Base-by-base conservation (phyloP, 108 stramenopile species). In the Cyclotella sp. region DNA sequence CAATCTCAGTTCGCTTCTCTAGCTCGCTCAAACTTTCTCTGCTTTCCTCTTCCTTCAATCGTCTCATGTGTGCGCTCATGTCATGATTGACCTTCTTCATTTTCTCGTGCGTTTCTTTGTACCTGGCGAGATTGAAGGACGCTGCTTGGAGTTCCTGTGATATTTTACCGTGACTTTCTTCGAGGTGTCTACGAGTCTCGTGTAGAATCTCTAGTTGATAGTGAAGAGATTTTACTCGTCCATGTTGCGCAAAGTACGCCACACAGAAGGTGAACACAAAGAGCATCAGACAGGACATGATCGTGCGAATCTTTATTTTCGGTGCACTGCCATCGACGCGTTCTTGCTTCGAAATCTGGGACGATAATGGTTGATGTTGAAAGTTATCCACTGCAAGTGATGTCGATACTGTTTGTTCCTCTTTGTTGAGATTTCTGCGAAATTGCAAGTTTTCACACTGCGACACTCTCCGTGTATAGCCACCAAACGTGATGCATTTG, bases 51-150 rank as follows among this genome's bases (percentile, higher is more conserved):
- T 66, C 53, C 44, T 30, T 47, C 47, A 73, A 52, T 42, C 52
- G 16, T 13, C 29, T 70, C 34, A 55, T 60, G 28, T 70, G 55
- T 19, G 39, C 51, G 15, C 27, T n/a, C 49, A 70, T 62, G 19
- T 43, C 54, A 59, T 57, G n/a, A 59, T 60, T 55, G 58, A 58
- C 68, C 43, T 69, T 24, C 39, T 53, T 70, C 69, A 70, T 70
- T 29, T 69, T 61, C 24, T 70, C 73, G 29, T 67, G 64, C 19
- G 77, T 74, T 11, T 55, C 34, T 16, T 67, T 58, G 43, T 52
- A 29, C 24, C 8, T 14, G 9, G 73, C 43, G 19, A 45, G 39
- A 28, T 40, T 40, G 27, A 66, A 24, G 15, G 40, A 51, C 14
- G 65, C 19, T 0, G 34, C n/a, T 41, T 34, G 6, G 46, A 49